Base-by-base conservation (phyloP, 2,329 filamentous ascomycete species). In the Sclerotiophoma versabilis region DNA sequence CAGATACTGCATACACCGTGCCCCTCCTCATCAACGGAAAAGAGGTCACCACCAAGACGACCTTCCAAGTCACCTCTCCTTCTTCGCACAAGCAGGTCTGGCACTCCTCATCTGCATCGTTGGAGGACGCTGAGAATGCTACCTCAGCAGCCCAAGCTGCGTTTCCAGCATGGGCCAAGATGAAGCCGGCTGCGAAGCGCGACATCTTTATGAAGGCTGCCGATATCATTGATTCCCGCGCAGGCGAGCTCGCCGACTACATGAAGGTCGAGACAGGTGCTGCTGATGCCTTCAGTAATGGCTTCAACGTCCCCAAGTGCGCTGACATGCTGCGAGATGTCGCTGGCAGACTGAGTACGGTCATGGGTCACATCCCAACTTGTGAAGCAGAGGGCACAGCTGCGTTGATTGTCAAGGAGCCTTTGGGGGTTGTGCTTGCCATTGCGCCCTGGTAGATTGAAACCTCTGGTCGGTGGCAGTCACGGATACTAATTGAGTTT, bases 391-490 rank as follows among this genome's bases (percentile, higher is more conserved):
- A 84, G 30, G 81, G 80, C 0, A 80, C 80, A 20, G 80, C 76
- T 42, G 90, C 87, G 0, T 78, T 95, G 61, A 77, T 96, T 4
- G 75, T 87, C 59, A 88, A 87, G 69, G 89, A 93, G 74, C 91
- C 92, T 0, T 92, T 85, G 64, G 92, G 92, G 1, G 91, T 95
- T 7, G 81, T 93, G 14, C 77, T 96, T 25, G 87, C 85, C 2
- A 92, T 96, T 72, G 90, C 89, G 2, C 90, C 92, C 9, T 96
- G 92, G 91, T 92, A 79, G 64, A 75, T 54, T 3, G n/a, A 15
- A 11, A 9, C 12, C 5, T 37, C 15, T 19, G 15, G 17, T n/a
- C 5, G 32, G 14, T 7, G 8, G 29, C 19, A 15, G 6, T 3
- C 30, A 20, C 15, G 4, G 6, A 36, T n/a, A 7, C 20, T 19